A percentile compares a stretch with the other conserved stretches of the same genome.
Conservation (phyloP, 176 grass and related monocot species). For the Triticum aestivum region DNA sequence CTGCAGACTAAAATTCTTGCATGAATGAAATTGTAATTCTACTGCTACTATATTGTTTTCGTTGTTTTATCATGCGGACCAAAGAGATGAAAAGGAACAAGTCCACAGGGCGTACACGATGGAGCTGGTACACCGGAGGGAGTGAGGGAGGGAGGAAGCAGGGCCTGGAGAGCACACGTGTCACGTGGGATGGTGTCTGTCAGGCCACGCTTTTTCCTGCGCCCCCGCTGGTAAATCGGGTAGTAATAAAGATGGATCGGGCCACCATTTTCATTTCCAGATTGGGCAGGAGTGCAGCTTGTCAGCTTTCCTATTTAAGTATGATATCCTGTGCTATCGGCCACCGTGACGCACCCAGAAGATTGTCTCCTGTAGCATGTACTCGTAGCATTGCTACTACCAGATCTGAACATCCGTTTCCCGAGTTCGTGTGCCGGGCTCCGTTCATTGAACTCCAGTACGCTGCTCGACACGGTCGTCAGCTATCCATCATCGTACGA, state of each 20-base stretch:
- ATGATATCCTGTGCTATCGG: conserved; percentile 36
- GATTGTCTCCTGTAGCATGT: conserved; percentile 15
- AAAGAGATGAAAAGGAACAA: no score
- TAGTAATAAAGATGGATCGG: background rate
- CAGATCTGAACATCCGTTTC: conserved; percentile 10
- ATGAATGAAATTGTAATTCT: no score
- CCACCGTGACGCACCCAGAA: conserved; percentile 28
- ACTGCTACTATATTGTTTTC: no score
- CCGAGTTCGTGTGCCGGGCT: background rate
- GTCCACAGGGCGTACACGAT: background rate
- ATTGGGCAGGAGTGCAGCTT: conserved; percentile 27
- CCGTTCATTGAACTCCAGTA: background rate
- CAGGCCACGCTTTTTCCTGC: no score
- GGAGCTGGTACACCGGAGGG: background rate
- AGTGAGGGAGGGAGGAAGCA: background rate
- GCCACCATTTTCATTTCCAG: conserved; percentile 15
- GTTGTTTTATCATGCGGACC: no score
- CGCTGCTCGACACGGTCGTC: no score
- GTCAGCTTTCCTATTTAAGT: conserved; percentile 44
- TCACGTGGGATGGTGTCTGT: background rate
- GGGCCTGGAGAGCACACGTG: background rate
- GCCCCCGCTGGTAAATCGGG: background rate
- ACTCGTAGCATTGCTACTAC: no score
- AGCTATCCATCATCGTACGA: no score
- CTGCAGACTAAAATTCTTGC: background rate